Evolutionary conservation across 2,329 filamentous ascomycete species (phyloP), one percentile per base, ranked within the genome.

Genomic region (Colletotrichum sp.): DNA sequence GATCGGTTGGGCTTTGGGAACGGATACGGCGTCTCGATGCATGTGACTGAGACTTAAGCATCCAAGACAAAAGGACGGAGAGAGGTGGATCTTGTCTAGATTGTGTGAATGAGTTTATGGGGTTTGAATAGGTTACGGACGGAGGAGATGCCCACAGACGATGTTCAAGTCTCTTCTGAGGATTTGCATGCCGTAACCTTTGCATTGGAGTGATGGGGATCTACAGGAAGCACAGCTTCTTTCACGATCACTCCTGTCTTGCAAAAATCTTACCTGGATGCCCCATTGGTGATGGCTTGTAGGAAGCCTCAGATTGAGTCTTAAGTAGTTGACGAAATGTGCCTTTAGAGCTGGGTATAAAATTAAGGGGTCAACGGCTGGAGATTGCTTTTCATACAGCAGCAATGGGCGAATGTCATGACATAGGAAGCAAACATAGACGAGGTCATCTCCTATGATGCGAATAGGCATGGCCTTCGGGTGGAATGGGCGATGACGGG

Each of bases 221-320:
- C 2, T n/a, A 0, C 9, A 5, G 39, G 8, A n/a, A 5, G 8
- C 0, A n/a, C 1, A 10, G 18, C 2, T n/a, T 44, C 8, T n/a
- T 10, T n/a, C 39, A 44, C 18, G 39, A 1, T n/a, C 39, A 44
- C 39, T n/a, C 16, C 16, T 4, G 39, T 44, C 39, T 44, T 44
- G 9, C 39, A 12, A n/a, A n/a, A 1, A n/a, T 44, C 0, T 2
- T 39, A 2, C 1, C 8, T 1, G 2, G 16, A 8, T 3, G 5
- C 8, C 8, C 39, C 39, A 10, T n/a, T 44, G 9, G 39, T n/a
- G 39, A 44, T 12, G 44, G n/a, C n/a, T 21, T 13, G 4, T 6
- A 5, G 10, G 10, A 49, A 21, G n/a, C n/a, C 7, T 49, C 18
- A 13, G 44, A 21, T 21, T 7, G 44, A 21, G n/a, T 52, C 3